Percentiles rank a stretch among this genome's conserved stretches.
phyloP scores from a whole-genome alignment of 2,329 filamentous ascomycete species.

The Penicillium sp. region DNA sequence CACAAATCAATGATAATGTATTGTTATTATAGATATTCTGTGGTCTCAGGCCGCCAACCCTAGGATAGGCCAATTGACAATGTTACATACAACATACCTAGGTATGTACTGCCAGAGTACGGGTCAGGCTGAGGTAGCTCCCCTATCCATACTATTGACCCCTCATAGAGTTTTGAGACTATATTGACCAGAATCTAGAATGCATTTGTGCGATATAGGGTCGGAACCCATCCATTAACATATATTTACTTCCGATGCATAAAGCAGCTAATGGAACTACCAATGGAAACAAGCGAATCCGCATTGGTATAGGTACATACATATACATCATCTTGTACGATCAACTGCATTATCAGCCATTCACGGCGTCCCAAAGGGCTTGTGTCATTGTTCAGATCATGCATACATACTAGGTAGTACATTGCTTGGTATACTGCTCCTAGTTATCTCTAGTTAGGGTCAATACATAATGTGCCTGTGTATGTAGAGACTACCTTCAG shows the following conservation, averaged over 20 bases:
- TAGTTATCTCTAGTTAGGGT: too few relatives aligned
- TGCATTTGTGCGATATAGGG: conserved; percentile 5
- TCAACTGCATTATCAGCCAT: neutral
- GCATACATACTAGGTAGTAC: neutral
- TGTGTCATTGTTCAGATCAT: neutral
- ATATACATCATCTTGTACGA: neutral
- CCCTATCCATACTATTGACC: neutral
- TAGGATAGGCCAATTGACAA: conserved; percentile 1
- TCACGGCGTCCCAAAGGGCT: neutral
- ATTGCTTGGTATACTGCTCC: too few relatives aligned
- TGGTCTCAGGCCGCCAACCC: neutral
- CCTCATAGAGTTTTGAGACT: neutral
- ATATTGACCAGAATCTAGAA: neutral
- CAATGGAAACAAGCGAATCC: conserved; percentile 1
- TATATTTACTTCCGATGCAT: neutral
- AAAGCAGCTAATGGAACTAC: neutral
- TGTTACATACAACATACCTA: neutral
- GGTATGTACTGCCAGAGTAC: neutral
- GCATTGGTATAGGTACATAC: neutral
- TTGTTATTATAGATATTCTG: neutral
- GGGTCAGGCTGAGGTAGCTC: conserved; percentile 7
- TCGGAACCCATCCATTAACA: neutral
- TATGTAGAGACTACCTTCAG: neutral
- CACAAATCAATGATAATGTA: neutral
- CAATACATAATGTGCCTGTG: neutral